A percentile compares a stretch with the other conserved stretches of the same genome.
These are phyloP conservation scores for Starmerella ratchasimensis DNA, from an alignment of 805 yeast species.

Conservation along the genomic window DNA sequence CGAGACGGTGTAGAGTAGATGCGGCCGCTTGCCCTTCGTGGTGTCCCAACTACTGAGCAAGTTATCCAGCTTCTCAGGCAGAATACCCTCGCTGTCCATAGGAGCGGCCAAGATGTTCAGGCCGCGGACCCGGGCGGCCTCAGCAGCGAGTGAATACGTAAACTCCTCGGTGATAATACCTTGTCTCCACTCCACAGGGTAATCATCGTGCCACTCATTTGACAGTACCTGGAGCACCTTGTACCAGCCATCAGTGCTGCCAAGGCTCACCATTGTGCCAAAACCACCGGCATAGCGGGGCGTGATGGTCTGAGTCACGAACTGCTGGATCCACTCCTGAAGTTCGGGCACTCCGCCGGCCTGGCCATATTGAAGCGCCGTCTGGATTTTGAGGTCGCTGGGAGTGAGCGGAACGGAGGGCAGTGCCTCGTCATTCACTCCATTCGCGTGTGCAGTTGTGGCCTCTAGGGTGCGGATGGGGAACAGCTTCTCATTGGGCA, in stretches of 20 bases:
- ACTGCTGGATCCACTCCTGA: constrained; percentile 47
- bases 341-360: constrained; percentile 73
- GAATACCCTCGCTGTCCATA: constrained; percentile 52
- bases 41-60: constrained; percentile 36
- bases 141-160: constrained; percentile 62
- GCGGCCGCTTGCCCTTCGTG: constrained; percentile 30
- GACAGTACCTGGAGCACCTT: constrained; percentile 19
- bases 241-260: constrained; percentile 23
- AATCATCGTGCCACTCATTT: constrained; percentile 19
- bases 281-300: constrained; percentile 19
- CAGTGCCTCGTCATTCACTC: neutral
- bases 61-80: constrained; percentile 33
- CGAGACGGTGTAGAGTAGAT: constrained; percentile 46
- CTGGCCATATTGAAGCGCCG: constrained; percentile 80
- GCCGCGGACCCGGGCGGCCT: constrained; percentile 50
- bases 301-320: constrained; percentile 30
- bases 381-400: constrained; percentile 32
- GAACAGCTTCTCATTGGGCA: constrained; percentile 20
- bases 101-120: constrained; percentile 49
- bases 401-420: constrained; percentile 9
- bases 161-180: constrained; percentile 62
- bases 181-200: constrained; percentile 33
- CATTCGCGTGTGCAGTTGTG: constrained; percentile 6
- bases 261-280: constrained; percentile 14
- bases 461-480: constrained; percentile 18